Conservation (phyloP, 495 filamentous ascomycete species). For the Talaromyces ruber region DNA sequence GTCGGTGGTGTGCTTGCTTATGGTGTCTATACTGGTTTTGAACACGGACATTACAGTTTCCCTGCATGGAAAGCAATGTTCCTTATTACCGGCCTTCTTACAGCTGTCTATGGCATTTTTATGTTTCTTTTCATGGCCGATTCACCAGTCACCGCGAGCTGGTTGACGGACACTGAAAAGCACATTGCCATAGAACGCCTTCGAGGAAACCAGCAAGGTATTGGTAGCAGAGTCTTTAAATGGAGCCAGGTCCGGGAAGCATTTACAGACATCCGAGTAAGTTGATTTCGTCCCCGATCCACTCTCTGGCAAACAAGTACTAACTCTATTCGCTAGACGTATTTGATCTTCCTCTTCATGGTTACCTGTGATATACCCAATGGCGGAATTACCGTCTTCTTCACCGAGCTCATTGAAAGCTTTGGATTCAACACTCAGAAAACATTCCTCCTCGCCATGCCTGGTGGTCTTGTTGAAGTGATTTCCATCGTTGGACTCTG, state of each 20-base stretch:
- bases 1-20: slow-evolving; percentile 46
- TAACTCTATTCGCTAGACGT: slow-evolving; percentile 20
- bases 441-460: slow-evolving; percentile 46
- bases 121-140: slow-evolving; percentile 42
- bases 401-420: slow-evolving; percentile 23
- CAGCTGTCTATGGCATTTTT: slow-evolving; percentile 37
- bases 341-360: slow-evolving; percentile 22
- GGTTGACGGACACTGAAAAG: slow-evolving; percentile 26
- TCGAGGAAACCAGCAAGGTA: slow-evolving; percentile 39
- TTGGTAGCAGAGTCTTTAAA: slow-evolving; percentile 43
- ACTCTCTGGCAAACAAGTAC: neutral
- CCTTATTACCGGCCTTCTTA: slow-evolving; percentile 47
- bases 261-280: slow-evolving; percentile 7
- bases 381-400: slow-evolving; percentile 53
- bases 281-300: neutral
- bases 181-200: slow-evolving; percentile 41
- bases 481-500: slow-evolving; percentile 42
- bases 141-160: slow-evolving; percentile 27
- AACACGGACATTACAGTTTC: too few species aligned
- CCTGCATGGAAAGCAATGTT: slow-evolving; percentile 51
- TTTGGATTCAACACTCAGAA: slow-evolving; percentile 41
- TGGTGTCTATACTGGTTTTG: slow-evolving; percentile 24
- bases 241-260: slow-evolving; percentile 36
- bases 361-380: slow-evolving; percentile 43
- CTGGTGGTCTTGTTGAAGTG: slow-evolving; percentile 48